These are phyloP conservation scores for Physcomitrium patens DNA, from an alignment of 225 moss, liverwort and hornwort genomes.

Conservation along the genomic window DNA sequence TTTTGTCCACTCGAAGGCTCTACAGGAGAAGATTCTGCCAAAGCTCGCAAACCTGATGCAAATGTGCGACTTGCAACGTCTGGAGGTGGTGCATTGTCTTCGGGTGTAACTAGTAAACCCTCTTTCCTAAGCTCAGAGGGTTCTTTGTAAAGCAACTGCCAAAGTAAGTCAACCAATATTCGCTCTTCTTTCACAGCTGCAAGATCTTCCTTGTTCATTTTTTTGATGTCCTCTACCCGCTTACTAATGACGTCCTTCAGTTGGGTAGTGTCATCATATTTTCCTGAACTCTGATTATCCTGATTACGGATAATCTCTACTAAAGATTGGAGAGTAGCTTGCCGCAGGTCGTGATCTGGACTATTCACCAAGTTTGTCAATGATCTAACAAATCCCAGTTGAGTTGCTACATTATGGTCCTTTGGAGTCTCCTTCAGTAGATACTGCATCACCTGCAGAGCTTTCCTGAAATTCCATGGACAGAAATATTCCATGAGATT, in stretches of 20 bases:
- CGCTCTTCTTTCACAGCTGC: conserved; percentile 72
- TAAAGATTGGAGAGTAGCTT: conserved; percentile 63
- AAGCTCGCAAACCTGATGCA: conserved; percentile 12
- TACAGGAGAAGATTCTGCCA: not conserved
- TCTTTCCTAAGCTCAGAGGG: conserved; percentile 45
- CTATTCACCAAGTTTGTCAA: conserved; percentile 55
- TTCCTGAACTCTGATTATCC: conserved; percentile 33
- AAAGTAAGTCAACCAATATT: conserved; percentile 62
- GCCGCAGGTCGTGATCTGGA: conserved; percentile 69
- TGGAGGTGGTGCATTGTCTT: conserved; percentile 24
- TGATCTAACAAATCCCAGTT: conserved; percentile 61
- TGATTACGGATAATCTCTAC: conserved; percentile 54
- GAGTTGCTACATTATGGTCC: conserved; percentile 62
- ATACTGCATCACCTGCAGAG: conserved; percentile 77
- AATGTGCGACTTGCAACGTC: conserved; percentile 17
- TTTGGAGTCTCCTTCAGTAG: conserved; percentile 68
- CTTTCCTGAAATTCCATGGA: conserved; percentile 58
- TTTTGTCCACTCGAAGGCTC: not conserved
- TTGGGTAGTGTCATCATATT: conserved; percentile 47
- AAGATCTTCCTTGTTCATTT: conserved; percentile 54
- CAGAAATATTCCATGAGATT: conserved; percentile 11
- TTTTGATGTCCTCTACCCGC: conserved; percentile 60
- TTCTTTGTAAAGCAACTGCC: conserved; percentile 61
- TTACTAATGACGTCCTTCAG: conserved; percentile 51
- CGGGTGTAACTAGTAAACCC: conserved; percentile 11